A percentile compares a stretch with the other conserved stretches of the same genome.
These are phyloP conservation scores for Boechera stricta DNA, from an alignment of 345 rosid genomes.

Conservation along the genomic window DNA sequence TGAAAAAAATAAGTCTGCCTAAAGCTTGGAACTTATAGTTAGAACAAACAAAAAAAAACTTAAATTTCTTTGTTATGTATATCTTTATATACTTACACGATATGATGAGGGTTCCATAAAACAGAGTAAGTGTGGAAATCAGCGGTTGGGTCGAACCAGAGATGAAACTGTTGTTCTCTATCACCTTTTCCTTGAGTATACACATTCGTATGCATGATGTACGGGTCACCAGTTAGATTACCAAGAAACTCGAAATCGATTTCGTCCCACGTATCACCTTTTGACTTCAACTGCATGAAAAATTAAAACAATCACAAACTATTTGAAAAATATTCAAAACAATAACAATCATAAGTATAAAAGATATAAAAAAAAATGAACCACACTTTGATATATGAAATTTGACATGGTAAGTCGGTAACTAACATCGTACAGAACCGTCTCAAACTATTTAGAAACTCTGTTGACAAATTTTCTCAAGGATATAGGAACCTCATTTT, in stretches of 20 bases:
- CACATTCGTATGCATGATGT: conserved; percentile 68
- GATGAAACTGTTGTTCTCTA: conserved; percentile 73
- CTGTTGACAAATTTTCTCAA: background rate
- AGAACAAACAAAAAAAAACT: background rate
- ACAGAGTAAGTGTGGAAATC: conserved; percentile 77
- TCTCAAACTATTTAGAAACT: background rate
- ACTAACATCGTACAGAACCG: background rate
- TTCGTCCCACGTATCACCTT: conserved; percentile 68
- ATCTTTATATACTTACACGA: conserved; percentile 53
- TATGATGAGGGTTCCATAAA: conserved; percentile 63
- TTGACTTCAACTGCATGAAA: conserved; percentile 56
- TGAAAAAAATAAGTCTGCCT: background rate
- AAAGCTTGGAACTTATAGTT: background rate
- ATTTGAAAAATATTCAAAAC: background rate
- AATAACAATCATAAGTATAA: background rate
- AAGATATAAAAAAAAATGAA: background rate
- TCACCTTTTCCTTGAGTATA: conserved; percentile 71
- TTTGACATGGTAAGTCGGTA: background rate
- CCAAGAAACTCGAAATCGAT: conserved; percentile 84
- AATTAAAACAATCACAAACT: conserved; percentile 1
- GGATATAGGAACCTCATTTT: background rate
- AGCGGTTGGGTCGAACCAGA: conserved; percentile 76
- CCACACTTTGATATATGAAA: background rate
- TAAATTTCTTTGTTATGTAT: background rate
- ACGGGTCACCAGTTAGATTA: conserved; percentile 70